Evolutionary conservation across 306 rosid species (phyloP).

Genomic region (Arachis stenosperma): DNA sequence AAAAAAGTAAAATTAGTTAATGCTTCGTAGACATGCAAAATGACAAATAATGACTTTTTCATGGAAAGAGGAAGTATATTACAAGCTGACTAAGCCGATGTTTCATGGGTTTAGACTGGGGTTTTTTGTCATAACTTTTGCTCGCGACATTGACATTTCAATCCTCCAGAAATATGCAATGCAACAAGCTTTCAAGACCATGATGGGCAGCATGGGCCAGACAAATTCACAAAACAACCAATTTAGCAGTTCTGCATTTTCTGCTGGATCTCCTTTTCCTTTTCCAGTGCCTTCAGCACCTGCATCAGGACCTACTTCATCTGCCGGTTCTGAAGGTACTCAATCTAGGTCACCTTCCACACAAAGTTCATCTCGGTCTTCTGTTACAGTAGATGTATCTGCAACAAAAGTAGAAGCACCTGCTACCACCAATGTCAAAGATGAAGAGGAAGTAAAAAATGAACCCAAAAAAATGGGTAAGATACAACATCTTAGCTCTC

Average conservation of each 20-base stretch:
- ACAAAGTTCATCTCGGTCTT: conserved; percentile 54
- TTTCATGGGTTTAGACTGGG: conserved; percentile 18
- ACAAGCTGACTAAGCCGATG: conserved; percentile 24
- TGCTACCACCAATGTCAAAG: conserved; percentile 50
- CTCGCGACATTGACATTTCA: conserved; percentile 21
- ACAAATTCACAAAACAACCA: conserved; percentile 75
- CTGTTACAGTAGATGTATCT: conserved; percentile 75
- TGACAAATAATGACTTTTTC: no score
- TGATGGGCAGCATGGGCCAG: conserved; percentile 96
- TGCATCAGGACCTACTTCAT: conserved; percentile 53
- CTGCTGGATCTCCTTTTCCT: conserved; percentile 84
- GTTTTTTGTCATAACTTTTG: conserved; percentile 23
- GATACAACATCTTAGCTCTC: conserved; percentile 19
- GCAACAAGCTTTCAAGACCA: conserved; percentile 97
- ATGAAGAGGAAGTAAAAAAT: conserved; percentile 47
- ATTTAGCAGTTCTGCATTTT: conserved; percentile 58
- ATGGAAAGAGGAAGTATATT: not conserved
- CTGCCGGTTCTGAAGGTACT: conserved; percentile 39
- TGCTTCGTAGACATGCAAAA: no score
- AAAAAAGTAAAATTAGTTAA: no score
- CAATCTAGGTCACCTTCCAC: conserved; percentile 44
- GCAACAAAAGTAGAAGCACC: conserved; percentile 63
- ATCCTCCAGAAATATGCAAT: conserved; percentile 87
- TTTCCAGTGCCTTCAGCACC: conserved; percentile 63
- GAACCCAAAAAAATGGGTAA: conserved; percentile 74